These are phyloP conservation scores for Sugiyamaella qingdaonensis DNA, from an alignment of 805 yeast genomes.

Conservation along the genomic window DNA sequence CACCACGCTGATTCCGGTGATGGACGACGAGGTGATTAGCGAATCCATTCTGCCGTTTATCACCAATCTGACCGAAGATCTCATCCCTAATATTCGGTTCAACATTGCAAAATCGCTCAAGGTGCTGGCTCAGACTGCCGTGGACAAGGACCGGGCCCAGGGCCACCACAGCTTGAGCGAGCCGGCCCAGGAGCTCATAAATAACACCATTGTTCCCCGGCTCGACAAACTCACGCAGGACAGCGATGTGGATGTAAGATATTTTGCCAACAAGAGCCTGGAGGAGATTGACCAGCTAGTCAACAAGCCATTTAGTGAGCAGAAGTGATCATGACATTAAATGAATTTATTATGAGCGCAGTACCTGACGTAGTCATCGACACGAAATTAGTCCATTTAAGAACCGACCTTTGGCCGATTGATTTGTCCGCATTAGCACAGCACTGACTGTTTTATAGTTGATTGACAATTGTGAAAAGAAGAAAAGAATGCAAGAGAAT, in stretches of 20 bases:
- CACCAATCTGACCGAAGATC: conserved; percentile 64
- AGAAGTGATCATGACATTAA: not conserved
- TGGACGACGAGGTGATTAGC: conserved; percentile 53
- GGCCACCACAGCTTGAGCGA: not conserved
- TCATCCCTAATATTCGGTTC: conserved; percentile 92
- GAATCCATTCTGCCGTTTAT: conserved; percentile 76
- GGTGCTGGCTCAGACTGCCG: conserved; percentile 52
- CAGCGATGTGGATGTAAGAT: conserved; percentile 84
- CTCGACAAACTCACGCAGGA: conserved; percentile 65
- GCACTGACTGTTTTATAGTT: too few relatives aligned
- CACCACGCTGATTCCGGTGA: conserved; percentile 73
- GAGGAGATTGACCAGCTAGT: conserved; percentile 31
- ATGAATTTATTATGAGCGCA: not conserved
- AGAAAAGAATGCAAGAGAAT: too few relatives aligned
- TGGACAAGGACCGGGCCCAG: conserved; percentile 6
- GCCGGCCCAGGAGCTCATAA: conserved; percentile 34
- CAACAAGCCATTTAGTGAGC: conserved; percentile 1
- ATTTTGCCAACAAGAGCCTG: conserved; percentile 68
- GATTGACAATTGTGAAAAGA: too few relatives aligned
- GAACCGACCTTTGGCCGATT: too few relatives aligned
- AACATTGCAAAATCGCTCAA: conserved; percentile 86
- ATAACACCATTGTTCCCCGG: conserved; percentile 51
- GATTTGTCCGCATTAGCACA: too few relatives aligned
- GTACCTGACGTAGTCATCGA: too few relatives aligned
- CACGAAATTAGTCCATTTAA: too few relatives aligned